Base-by-base conservation (phyloP, 176 grass and related monocot species). In the Aegilops sharonensis region DNA sequence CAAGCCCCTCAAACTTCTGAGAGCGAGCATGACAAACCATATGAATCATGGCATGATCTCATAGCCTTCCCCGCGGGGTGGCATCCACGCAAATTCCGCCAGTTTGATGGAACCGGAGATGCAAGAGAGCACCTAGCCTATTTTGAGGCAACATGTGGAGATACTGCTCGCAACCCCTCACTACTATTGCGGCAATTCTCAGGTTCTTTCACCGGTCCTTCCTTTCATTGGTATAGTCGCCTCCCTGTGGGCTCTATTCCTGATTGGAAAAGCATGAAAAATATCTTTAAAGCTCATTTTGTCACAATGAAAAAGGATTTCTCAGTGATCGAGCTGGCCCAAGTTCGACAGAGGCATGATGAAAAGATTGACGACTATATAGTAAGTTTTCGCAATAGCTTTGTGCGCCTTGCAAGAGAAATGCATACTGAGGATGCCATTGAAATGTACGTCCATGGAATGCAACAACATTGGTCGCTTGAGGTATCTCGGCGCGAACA, bases 191-290 rank as follows among this genome's bases (percentile, higher is more conserved):
- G 67, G 9, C 67, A 83, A 2, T 83, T 83, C 13, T 83, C 50
- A 0, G 20, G 48, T 3, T 72, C 81, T 3, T 40, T 83, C 7
- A 83, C 81, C 0, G 31, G 66, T 0, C 5, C 30, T 6, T 20
- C 80, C 3, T 82, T 82, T 52, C 80, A 70, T 37, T 82, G 65
- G 80, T 82, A 82, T 9, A 82, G 80, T 10, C 45, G 65, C 3
- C 48, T 83, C 0, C 32, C 67, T 1, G 4, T 70, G 0, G 50
- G 81, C 3, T 60, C 67, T 0, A 56, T 82, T 18, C 65, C 65
- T 9, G 6, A 35, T 68, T 68, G 65, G 30, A 68, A 18, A 5
- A 68, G 12, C 31, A 83, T 83, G 81, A 72, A 83, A 25, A 35
- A 36, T 20, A 5, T 83, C 4, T 83, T 83, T 4, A 82, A 24